Conservation (phyloP, 306 rosid species). For the Sphenostylis stenocarpa region DNA sequence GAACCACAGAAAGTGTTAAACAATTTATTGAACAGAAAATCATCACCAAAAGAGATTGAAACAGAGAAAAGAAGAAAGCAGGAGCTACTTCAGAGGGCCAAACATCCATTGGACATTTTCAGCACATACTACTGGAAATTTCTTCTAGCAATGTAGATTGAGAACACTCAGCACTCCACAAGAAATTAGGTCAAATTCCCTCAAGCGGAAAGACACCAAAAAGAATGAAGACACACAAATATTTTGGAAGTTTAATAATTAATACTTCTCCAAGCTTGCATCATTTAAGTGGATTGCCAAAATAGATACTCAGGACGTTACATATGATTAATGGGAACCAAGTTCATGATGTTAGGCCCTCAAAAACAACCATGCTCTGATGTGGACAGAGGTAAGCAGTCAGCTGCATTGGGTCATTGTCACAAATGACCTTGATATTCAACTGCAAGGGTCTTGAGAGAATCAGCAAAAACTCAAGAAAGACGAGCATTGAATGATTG, state of each 20-base stretch:
- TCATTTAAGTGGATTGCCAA: neutral
- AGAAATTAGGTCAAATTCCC: neutral
- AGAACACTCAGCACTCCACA: neutral
- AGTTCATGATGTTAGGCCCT: neutral
- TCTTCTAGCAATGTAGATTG: neutral
- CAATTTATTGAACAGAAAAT: neutral
- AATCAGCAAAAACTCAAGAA: conserved; percentile 1
- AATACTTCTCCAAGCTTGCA: too few relatives aligned
- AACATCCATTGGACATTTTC: neutral
- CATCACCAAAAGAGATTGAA: neutral
- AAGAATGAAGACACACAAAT: conserved; percentile 5
- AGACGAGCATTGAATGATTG: neutral
- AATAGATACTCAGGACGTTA: neutral
- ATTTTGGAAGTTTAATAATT: neutral
- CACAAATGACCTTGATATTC: neutral
- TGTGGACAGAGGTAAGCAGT: conserved; percentile 11
- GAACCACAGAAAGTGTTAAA: neutral
- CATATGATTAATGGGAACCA: neutral
- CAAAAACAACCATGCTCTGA: neutral
- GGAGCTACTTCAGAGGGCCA: too few relatives aligned
- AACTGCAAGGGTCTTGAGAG: conserved; percentile 1
- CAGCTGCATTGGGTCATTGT: neutral
- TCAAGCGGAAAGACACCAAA: neutral
- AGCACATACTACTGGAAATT: neutral
- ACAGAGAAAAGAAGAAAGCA: neutral